Base-by-base conservation (phyloP, 768 basidiomycete genomes). In the Mycena venus region DNA sequence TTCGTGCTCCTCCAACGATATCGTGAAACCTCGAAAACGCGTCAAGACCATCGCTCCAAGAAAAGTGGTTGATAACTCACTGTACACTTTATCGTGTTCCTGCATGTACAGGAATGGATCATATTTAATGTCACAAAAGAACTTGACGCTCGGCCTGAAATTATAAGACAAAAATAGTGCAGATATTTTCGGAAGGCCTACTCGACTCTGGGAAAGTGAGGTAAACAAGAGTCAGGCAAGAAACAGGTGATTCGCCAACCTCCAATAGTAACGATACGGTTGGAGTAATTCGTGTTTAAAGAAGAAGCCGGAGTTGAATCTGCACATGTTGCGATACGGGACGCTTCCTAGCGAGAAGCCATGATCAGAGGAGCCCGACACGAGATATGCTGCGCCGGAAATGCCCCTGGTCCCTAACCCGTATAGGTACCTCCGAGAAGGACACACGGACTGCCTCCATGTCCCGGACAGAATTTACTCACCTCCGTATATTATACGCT, bases 91-190 rank as follows among this genome's bases (percentile, higher is more conserved):
- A 61, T 91, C 87, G 70, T 94, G 84, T 23, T 91, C 87, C 78
- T 92, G 87, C 93, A 96, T 94, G 80, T 88, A 89, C 4, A 90
- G 68, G 88, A 96, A 95, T 0, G 95, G 95, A 78, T 91, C 91
- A 53, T 85, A 86, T 61, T 87, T 81, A 64, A 92, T 82, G 74
- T 94, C 90, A 82, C 94, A 95, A 84, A 90, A 92, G 85, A 92
- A 93, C 80, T 93, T 91, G 68, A 95, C 91, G 74, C 90, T 88
- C 0, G 94, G 94, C 63, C 75, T 76, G 62, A 72, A 29, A 60
- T n/a, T n/a, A 4, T 34, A 42, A 53, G 36, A 38, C 62, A 34
- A 15, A 23, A 58, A 44, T 32, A 25, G 29, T 38, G 40, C 40
- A 47, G 60, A 77, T 38, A 49, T 61, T 32, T 56, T 72, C 44